Percentiles rank a stretch among this genome's conserved stretches.
These are phyloP conservation scores for Russula sp. DNA, from an alignment of 768 basidiomycete species.

Conservation along the genomic window DNA sequence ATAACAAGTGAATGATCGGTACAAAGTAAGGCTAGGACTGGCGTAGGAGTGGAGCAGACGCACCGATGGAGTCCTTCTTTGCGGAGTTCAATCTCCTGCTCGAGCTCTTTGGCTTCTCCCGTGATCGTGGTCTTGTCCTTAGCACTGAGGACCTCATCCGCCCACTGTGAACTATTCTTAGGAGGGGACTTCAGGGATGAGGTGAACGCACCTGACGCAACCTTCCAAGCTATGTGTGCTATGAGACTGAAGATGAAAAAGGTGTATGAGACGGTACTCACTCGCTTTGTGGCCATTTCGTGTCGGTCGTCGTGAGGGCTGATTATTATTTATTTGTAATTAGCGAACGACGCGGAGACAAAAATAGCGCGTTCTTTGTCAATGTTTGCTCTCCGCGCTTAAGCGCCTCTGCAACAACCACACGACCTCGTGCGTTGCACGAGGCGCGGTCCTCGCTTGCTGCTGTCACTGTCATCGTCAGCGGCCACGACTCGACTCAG, in stretches of 20 bases:
- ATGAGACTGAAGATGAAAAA: background rate
- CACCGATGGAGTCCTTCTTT: constrained; percentile 67
- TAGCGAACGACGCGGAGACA: background rate
- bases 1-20: background rate
- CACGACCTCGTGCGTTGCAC: background rate
- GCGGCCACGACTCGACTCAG: constrained; percentile 1
- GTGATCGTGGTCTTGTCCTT: constrained; percentile 73
- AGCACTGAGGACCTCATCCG: constrained; percentile 80
- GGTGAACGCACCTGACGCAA: constrained; percentile 54
- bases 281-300: constrained; percentile 15
- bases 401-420: background rate
- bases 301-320: background rate
- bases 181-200: constrained; percentile 4
- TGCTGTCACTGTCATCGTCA: background rate
- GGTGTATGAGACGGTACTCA: background rate
- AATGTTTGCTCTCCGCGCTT: background rate
- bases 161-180: constrained; percentile 50
- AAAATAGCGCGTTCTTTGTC: constrained; percentile 14
- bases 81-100: constrained; percentile 77
- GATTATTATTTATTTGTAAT: background rate
- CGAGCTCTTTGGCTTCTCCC: constrained; percentile 74
- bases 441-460: background rate
- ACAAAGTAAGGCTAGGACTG: background rate
- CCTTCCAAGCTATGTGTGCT: constrained; percentile 54
- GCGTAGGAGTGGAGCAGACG: constrained; percentile 26